phyloP scores from a whole-genome alignment of 139 green algal genomes.

The Diplosphaera chodatii region DNA sequence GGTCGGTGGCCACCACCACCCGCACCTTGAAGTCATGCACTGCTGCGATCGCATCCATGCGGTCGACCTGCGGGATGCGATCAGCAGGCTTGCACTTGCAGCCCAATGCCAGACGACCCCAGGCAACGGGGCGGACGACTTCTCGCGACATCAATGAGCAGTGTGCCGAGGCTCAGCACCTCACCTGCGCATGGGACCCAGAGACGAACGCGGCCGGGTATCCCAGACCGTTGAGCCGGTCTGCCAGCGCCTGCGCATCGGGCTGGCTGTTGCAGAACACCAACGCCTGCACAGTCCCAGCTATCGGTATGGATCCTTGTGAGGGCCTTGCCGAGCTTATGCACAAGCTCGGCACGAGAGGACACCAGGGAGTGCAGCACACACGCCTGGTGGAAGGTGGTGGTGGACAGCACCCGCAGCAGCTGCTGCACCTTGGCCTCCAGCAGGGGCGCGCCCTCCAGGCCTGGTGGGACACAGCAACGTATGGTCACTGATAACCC shows the following conservation, averaged over 20 bases:
- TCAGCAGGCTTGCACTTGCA: too few species aligned
- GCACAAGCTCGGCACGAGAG: too few species aligned
- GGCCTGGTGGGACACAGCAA: too few species aligned
- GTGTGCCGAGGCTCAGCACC: too few species aligned
- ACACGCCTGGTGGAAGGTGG: slow-evolving; percentile 55
- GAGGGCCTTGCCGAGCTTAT: too few species aligned
- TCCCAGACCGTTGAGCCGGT: slow-evolving; percentile 39
- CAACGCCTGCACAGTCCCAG: slow-evolving; percentile 68
- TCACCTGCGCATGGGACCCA: not conserved
- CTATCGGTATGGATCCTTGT: too few species aligned
- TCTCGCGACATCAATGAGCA: too few species aligned
- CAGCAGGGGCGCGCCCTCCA: too few species aligned
- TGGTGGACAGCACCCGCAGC: slow-evolving; percentile 18
- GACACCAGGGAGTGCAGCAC: too few species aligned
- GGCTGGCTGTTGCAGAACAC: slow-evolving; percentile 71
- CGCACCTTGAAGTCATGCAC: slow-evolving; percentile 52
- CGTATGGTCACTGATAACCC: too few species aligned
- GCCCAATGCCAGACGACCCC: too few species aligned
- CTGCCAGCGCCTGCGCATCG: slow-evolving; percentile 49
- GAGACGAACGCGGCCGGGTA: slow-evolving; percentile 59
- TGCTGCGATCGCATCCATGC: slow-evolving; percentile 48
- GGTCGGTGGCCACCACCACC: slow-evolving; percentile 74
- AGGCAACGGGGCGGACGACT: too few species aligned
- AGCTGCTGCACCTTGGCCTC: slow-evolving; percentile 34
- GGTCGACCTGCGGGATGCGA: slow-evolving; percentile 37